Evolutionary conservation across 1,139 yeast genomes (phyloP).

Genomic region (Cylindricascospora bacillispora): DNA sequence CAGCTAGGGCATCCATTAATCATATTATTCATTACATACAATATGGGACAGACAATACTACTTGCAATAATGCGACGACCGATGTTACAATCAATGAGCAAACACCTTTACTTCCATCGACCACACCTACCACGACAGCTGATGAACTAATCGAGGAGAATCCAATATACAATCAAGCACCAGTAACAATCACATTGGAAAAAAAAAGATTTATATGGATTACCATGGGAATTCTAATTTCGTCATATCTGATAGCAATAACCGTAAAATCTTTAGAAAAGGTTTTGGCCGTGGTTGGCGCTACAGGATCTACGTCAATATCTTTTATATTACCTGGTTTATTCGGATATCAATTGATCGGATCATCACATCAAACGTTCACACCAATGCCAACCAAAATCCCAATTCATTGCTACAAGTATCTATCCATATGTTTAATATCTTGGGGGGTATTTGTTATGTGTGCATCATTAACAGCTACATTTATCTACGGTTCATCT

Average conservation of each 20-base stretch:
- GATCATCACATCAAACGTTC: conserved; percentile 3
- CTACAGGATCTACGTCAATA: conserved; percentile 89
- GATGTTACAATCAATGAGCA: no score
- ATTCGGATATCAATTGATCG: conserved; percentile 45
- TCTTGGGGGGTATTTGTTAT: conserved; percentile 4
- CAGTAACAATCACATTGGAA: conserved; percentile 21
- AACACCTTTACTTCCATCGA: neutral
- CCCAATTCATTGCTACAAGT: conserved; percentile 1
- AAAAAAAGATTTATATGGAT: conserved; percentile 45
- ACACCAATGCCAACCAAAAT: no score
- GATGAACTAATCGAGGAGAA: conserved; percentile 15
- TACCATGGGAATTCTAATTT: conserved; percentile 48
- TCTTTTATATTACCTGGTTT: conserved; percentile 87
- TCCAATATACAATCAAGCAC: conserved; percentile 13
- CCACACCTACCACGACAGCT: neutral
- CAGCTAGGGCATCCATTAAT: conserved; percentile 26
- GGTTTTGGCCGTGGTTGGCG: conserved; percentile 85
- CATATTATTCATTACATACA: conserved; percentile 2
- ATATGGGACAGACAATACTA: neutral
- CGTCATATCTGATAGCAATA: conserved; percentile 63
- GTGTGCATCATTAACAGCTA: conserved; percentile 4
- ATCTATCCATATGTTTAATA: conserved; percentile 1
- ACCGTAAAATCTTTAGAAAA: conserved; percentile 69
- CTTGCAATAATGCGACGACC: neutral
- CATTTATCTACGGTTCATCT: conserved; percentile 2